Conservation (phyloP, 2,329 filamentous ascomycete genomes). For the Sporothrix globosa region DNA sequence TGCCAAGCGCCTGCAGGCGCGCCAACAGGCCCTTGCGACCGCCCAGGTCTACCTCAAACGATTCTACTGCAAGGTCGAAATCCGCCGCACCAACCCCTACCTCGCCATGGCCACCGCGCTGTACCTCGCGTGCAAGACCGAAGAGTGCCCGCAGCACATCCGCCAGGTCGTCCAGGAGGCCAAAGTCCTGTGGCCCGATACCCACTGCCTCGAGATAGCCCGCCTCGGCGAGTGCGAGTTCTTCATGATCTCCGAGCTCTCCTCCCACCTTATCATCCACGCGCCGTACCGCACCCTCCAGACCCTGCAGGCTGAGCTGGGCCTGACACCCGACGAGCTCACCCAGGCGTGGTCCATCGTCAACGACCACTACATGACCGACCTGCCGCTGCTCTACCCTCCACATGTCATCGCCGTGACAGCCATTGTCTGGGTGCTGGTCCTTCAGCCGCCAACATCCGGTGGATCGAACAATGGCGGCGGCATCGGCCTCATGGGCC, state of each 20-base stretch:
- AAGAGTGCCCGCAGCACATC: conserved; percentile 96
- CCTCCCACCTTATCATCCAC: conserved; percentile 84
- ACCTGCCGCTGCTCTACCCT: conserved; percentile 80
- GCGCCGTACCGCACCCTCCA: conserved; percentile 85
- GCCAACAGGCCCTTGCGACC: conserved; percentile 91
- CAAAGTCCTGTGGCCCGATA: conserved; percentile 78
- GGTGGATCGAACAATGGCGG: conserved; percentile 24
- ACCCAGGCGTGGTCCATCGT: conserved; percentile 79
- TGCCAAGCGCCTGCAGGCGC: conserved; percentile 78
- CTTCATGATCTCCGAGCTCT: conserved; percentile 87
- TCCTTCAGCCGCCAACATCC: conserved; percentile 64
- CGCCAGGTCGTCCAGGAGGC: conserved; percentile 86
- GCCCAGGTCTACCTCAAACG: conserved; percentile 93
- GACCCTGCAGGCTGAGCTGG: conserved; percentile 69
- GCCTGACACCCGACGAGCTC: conserved; percentile 75
- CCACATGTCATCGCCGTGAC: conserved; percentile 90
- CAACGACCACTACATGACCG: conserved; percentile 91
- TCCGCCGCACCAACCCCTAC: conserved; percentile 90
- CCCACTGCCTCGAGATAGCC: conserved; percentile 74
- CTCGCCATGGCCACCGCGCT: conserved; percentile 90
- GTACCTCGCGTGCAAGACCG: conserved; percentile 97
- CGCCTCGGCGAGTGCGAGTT: conserved; percentile 95
- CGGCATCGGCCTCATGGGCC: conserved; percentile 29
- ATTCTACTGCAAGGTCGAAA: conserved; percentile 89
- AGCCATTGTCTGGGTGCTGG: conserved; percentile 80